phyloP scores from a whole-genome alignment of 176 grass and related monocot species.

The Typha latifolia region DNA sequence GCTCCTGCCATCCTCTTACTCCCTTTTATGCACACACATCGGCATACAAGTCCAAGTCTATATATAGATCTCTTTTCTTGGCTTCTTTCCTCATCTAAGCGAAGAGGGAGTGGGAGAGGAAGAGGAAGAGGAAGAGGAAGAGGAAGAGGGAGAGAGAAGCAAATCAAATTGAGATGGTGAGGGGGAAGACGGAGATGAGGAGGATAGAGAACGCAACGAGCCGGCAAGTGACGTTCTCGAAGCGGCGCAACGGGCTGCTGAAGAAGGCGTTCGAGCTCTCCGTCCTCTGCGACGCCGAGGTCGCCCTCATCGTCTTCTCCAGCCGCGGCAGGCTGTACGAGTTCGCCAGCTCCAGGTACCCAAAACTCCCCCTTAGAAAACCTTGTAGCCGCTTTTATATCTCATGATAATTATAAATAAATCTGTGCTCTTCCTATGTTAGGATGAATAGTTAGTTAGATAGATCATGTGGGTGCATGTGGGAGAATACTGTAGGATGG shows the following conservation, averaged over 20 bases:
- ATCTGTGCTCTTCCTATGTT: too few species aligned
- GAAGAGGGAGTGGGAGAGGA: not conserved
- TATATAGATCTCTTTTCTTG: not conserved
- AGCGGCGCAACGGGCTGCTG: not conserved
- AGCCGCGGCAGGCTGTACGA: not conserved
- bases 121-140: not conserved
- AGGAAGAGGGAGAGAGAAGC: not conserved
- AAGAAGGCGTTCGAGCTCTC: conserved; percentile 58
- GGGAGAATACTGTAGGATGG: too few species aligned
- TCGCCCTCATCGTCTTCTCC: conserved; percentile 20
- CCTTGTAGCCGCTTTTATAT: too few species aligned
- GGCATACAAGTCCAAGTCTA: not conserved
- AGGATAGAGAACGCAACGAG: not conserved
- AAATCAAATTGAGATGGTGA: not conserved
- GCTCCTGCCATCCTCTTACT: not conserved
- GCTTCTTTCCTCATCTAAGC: not conserved
- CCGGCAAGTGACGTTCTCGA: conserved; percentile 5
- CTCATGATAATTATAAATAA: too few species aligned
- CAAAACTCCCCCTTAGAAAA: too few species aligned
- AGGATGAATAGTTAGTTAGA: too few species aligned
- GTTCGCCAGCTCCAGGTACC: conserved; percentile 1
- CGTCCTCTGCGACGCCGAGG: conserved; percentile 53
- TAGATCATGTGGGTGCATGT: too few species aligned
- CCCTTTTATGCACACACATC: not conserved
- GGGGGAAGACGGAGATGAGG: not conserved